Percentiles rank a stretch among this genome's conserved stretches.
phyloP scores from a whole-genome alignment of 768 basidiomycete genomes.

The Boletus speciosus region DNA sequence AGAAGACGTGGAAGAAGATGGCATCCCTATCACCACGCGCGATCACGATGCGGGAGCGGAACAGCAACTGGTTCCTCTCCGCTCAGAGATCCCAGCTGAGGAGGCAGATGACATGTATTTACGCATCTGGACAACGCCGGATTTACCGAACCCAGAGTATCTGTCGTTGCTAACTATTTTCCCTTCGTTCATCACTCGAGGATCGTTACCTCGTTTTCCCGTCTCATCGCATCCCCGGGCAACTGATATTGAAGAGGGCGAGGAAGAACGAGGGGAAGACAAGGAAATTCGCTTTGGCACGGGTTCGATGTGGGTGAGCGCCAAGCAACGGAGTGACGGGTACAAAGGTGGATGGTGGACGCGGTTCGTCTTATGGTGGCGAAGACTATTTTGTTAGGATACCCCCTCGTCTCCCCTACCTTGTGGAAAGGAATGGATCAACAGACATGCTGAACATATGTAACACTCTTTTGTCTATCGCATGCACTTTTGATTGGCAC shows the following conservation, averaged over 20 bases:
- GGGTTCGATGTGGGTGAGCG: constrained; percentile 78
- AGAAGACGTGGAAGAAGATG: constrained; percentile 43
- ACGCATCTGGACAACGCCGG: constrained; percentile 79
- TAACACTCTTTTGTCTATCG: constrained; percentile 33
- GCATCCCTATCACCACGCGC: constrained; percentile 35
- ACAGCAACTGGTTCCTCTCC: constrained; percentile 30
- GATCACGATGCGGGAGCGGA: constrained; percentile 34
- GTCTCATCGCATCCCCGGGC: constrained; percentile 34
- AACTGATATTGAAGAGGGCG: constrained; percentile 69
- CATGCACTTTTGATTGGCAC: constrained; percentile 18
- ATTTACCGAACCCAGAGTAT: constrained; percentile 74
- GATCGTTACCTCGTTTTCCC: constrained; percentile 71
- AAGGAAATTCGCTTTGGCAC: constrained; percentile 71
- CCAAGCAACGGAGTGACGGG: constrained; percentile 53
- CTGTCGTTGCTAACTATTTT: constrained; percentile 66
- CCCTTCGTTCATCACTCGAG: constrained; percentile 70
- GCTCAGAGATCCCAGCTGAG: constrained; percentile 32
- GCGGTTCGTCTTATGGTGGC: constrained; percentile 76
- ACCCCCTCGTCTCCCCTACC: constrained; percentile 5
- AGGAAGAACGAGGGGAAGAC: constrained; percentile 50
- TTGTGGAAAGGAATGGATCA: constrained; percentile 3
- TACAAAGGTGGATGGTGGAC: constrained; percentile 83
- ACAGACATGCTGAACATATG: constrained; percentile 32
- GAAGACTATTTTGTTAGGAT: constrained; percentile 67
- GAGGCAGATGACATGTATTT: constrained; percentile 48